These are phyloP conservation scores for Remersonia thermophila DNA, from an alignment of 2,329 filamentous ascomycete species.

Conservation along the genomic window DNA sequence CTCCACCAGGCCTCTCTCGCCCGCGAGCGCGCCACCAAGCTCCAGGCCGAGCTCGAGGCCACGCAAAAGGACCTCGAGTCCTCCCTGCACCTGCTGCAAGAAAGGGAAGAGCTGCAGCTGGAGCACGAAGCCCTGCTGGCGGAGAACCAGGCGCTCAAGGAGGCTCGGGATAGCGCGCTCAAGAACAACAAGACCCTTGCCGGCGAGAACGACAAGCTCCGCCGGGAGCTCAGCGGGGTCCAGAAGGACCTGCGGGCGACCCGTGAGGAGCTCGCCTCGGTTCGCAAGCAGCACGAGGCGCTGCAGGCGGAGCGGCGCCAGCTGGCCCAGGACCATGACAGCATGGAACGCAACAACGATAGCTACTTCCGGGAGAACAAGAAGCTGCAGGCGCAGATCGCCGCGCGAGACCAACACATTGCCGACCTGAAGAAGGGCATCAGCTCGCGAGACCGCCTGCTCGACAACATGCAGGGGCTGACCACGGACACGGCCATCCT, in stretches of 20 bases:
- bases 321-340: conserved; percentile 38
- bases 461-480: conserved; percentile 17
- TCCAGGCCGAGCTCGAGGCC: conserved; percentile 25
- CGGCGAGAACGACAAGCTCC: conserved; percentile 23
- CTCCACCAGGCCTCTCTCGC: conserved; percentile 50
- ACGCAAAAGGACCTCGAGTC: conserved; percentile 29
- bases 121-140: conserved; percentile 31
- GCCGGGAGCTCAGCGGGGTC: conserved; percentile 26
- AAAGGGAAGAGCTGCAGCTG: conserved; percentile 23
- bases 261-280: conserved; percentile 37
- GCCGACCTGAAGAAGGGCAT: conserved; percentile 19
- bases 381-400: conserved; percentile 23
- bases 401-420: conserved; percentile 18
- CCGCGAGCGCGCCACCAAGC: conserved; percentile 29
- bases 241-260: conserved; percentile 32
- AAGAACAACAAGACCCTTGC: conserved; percentile 14
- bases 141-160: conserved; percentile 29
- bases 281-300: conserved; percentile 22
- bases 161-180: conserved; percentile 21
- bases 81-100: conserved; percentile 26
- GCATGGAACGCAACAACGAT: conserved; percentile 42
- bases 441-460: conserved; percentile 18
- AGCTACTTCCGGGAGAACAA: conserved; percentile 43
- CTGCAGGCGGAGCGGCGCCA: conserved; percentile 32
- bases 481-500: conserved; percentile 16